phyloP scores from a whole-genome alignment of 2,329 filamentous ascomycete genomes.

The Hirsutella rhossiliensis region DNA sequence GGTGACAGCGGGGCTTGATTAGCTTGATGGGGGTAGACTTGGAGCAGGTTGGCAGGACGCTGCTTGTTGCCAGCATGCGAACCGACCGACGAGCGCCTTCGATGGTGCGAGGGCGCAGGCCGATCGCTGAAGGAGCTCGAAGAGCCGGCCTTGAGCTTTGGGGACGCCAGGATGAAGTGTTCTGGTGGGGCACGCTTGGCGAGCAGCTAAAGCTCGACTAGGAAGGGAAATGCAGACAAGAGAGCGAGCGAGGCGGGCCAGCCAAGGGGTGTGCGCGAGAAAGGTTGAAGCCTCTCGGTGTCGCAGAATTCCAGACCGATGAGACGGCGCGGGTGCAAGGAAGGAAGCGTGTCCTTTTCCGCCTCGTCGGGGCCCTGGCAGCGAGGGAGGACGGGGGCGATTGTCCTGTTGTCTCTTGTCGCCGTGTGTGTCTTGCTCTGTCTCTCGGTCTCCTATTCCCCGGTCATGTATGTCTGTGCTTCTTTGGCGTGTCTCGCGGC shows the following conservation, averaged over 20 bases:
- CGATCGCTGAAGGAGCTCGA: constrained; percentile 41
- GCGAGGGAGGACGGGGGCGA: not conserved
- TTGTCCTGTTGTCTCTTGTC: too few species aligned
- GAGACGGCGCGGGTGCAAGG: too few species aligned
- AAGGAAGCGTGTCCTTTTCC: not conserved
- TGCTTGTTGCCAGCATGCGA: constrained; percentile 16
- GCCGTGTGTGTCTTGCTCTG: too few species aligned
- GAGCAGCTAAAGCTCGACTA: constrained; percentile 4
- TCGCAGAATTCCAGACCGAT: not conserved
- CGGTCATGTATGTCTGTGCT: too few species aligned
- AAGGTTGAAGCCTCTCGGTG: not conserved
- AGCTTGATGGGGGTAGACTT: constrained; percentile 16
- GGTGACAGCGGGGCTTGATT: constrained; percentile 31
- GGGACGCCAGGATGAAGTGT: constrained; percentile 36
- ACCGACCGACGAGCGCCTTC: constrained; percentile 35
- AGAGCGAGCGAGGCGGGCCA: not conserved
- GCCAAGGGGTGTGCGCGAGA: not conserved
- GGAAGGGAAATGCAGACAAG: not conserved
- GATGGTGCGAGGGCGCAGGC: constrained; percentile 34
- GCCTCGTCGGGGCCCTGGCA: not conserved
- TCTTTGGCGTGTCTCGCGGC: too few species aligned
- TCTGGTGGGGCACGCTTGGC: constrained; percentile 1
- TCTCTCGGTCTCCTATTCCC: too few species aligned
- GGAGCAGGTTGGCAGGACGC: constrained; percentile 17
- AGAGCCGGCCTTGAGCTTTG: constrained; percentile 36